Conservation (phyloP, 148 eudicot species). For the Rhododendron williamsianum region DNA sequence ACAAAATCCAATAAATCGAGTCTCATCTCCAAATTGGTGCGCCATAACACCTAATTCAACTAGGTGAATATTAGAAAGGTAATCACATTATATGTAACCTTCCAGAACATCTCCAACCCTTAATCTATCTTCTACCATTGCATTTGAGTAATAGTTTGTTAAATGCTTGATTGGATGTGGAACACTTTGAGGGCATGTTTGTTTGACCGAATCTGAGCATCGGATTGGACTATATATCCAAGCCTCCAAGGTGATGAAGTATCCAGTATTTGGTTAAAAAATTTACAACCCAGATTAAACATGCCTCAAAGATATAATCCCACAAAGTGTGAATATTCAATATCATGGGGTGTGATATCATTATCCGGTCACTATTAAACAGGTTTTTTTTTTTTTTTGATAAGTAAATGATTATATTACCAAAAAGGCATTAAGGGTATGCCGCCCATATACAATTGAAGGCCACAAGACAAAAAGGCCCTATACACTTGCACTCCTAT, state of each 20-base stretch:
- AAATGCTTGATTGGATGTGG: neutral
- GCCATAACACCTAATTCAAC: neutral
- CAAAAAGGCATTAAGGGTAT: no score
- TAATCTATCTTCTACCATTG: neutral
- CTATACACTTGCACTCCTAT: no score
- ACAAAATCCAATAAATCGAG: neutral
- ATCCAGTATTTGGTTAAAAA: neutral
- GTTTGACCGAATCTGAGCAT: neutral
- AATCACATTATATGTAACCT: neutral
- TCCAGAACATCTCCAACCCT: neutral
- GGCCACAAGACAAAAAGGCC: no score
- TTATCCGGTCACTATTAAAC: no score
- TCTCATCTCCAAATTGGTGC: neutral
- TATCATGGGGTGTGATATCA: no score
- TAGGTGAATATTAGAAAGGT: neutral
- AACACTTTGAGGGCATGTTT: neutral
- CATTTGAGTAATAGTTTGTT: neutral
- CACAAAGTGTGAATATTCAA: neutral
- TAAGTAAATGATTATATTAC: no score
- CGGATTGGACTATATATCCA: neutral
- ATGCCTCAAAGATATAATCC: neutral
- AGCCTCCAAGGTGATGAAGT: neutral
- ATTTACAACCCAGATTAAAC: neutral
- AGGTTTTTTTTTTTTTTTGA: no score
- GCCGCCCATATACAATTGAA: no score